Percentiles rank a stretch among this genome's conserved stretches.
phyloP scores from a whole-genome alignment of 2,329 filamentous ascomycete species.

The Clonostachys sp. region DNA sequence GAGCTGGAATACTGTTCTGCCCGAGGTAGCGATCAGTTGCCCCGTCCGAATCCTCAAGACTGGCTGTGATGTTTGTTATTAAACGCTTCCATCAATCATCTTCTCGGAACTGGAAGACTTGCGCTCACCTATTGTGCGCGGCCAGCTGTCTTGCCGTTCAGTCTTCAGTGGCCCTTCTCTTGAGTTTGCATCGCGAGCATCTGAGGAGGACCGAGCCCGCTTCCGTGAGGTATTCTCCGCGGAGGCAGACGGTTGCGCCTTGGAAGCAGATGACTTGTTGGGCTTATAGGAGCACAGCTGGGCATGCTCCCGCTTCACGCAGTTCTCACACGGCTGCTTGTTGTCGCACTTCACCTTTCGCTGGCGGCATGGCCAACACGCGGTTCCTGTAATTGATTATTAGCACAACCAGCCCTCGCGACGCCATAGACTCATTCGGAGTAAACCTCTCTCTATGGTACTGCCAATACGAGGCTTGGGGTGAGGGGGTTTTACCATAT shows the following conservation, averaged over 20 bases:
- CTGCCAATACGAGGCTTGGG: background rate
- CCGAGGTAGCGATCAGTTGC: slow-evolving; percentile 58
- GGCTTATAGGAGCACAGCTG: slow-evolving; percentile 64
- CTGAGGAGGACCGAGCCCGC: slow-evolving; percentile 23
- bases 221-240: slow-evolving; percentile 18
- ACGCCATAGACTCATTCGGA: background rate
- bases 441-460: background rate
- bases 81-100: background rate
- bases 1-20: slow-evolving; percentile 64
- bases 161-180: slow-evolving; percentile 17
- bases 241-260: slow-evolving; percentile 17
- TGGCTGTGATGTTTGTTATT: slow-evolving; percentile 20
- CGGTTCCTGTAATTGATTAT: slow-evolving; percentile 39
- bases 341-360: slow-evolving; percentile 68
- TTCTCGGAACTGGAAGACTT: background rate
- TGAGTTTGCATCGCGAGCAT: slow-evolving; percentile 6
- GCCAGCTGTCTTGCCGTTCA: slow-evolving; percentile 35
- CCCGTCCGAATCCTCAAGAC: slow-evolving; percentile 47
- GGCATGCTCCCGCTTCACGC: slow-evolving; percentile 60
- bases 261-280: slow-evolving; percentile 39
- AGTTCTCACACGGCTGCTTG: slow-evolving; percentile 65
- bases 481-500: slow-evolving; percentile 47
- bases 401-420: background rate
- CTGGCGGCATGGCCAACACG: slow-evolving; percentile 64
- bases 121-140: slow-evolving; percentile 30